Evolutionary conservation across 768 basidiomycete species (phyloP), one percentile per base, ranked within the genome.

Genomic region (Pleurotus sapidus): DNA sequence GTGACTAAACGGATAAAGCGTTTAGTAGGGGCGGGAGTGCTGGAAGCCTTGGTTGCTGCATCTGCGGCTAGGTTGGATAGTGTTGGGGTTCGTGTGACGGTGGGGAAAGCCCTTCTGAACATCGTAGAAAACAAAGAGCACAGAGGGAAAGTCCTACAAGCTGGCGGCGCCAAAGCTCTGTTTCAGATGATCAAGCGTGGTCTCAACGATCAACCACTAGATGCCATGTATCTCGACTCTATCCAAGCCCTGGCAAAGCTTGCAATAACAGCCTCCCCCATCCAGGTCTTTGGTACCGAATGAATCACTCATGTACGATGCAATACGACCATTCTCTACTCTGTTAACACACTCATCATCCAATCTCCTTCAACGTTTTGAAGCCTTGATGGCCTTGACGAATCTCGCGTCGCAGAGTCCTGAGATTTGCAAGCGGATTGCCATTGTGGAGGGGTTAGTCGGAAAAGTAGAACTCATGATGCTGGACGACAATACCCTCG

Each of bases 361-460:
- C 7, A 86, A 73, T 46, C 80, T 90, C 34, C 75, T 98, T 5
- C 93, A 97, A 66, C 82, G 82, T 40, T 99, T 99, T 65, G 97
- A 99, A 70, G 86, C 87, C 3, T 77, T 95, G 63, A 98, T 98
- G 96, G 95, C 94, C 1, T 78, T 99, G 53, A 99, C 97, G 6
- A 99, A 99, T 68, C 74, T 98, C 43, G 87, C 96, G 0, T 95
- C 94, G 15, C 80, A 91, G 51, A 83, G 82, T 49, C 74, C 84
- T 0, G 81, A 84, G 27, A 69, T 87, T 7, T 86, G 91, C 2
- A 75, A 81, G 17, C 83, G 88, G 46, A 82, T 97, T 48, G 87
- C 86, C 1, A 75, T 76, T 46, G 75, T 79, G 0, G 79, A 84
- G 7, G 84, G 83, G 2, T 68, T 92, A 27, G 64, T 90, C 55